Conservation (phyloP, 805 yeast genomes). For the Cyberlindnera mycetangii region DNA sequence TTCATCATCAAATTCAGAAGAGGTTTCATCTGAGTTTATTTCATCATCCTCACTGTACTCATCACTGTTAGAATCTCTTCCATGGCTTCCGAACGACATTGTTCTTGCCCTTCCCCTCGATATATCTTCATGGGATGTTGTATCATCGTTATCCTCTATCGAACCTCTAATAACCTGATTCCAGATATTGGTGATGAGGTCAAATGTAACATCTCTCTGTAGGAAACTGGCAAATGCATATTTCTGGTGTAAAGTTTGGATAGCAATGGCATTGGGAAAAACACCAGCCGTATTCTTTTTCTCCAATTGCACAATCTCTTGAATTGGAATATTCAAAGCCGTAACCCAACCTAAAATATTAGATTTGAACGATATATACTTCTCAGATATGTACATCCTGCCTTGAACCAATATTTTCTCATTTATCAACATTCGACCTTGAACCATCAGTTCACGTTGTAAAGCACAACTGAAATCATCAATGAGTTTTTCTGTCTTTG, state of each 20-base stretch:
- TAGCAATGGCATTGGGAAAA: slow-evolving; percentile 79
- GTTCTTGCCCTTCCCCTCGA: slow-evolving; percentile 7
- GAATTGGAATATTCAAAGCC: slow-evolving; percentile 66
- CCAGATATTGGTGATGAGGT: slow-evolving; percentile 61
- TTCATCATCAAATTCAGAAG: slow-evolving; percentile 8
- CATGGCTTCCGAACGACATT: slow-evolving; percentile 4
- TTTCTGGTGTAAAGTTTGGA: slow-evolving; percentile 42
- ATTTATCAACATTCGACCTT: slow-evolving; percentile 81
- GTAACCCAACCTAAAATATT: slow-evolving; percentile 91
- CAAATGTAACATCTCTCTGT: slow-evolving; percentile 60
- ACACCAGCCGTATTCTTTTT: slow-evolving; percentile 83
- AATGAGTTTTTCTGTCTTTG: slow-evolving; percentile 63
- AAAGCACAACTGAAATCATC: slow-evolving; percentile 92
- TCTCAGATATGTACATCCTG: slow-evolving; percentile 73
- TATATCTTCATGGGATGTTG: slow-evolving; percentile 12
- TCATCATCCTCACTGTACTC: slow-evolving; percentile 15
- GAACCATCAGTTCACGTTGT: slow-evolving; percentile 74
- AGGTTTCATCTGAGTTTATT: slow-evolving; percentile 1
- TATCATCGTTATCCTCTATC: slow-evolving; percentile 13
- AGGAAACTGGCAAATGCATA: slow-evolving; percentile 85
- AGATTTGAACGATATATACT: slow-evolving; percentile 79
- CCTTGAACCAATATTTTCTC: slow-evolving; percentile 67
- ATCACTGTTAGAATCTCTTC: slow-evolving; percentile 9
- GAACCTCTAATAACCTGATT: slow-evolving; percentile 37
- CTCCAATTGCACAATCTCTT: slow-evolving; percentile 73